Percentiles rank a stretch among this genome's conserved stretches.
These are phyloP conservation scores for Komagataella pseudopastoris DNA, from an alignment of 805 yeast species.

Conservation along the genomic window DNA sequence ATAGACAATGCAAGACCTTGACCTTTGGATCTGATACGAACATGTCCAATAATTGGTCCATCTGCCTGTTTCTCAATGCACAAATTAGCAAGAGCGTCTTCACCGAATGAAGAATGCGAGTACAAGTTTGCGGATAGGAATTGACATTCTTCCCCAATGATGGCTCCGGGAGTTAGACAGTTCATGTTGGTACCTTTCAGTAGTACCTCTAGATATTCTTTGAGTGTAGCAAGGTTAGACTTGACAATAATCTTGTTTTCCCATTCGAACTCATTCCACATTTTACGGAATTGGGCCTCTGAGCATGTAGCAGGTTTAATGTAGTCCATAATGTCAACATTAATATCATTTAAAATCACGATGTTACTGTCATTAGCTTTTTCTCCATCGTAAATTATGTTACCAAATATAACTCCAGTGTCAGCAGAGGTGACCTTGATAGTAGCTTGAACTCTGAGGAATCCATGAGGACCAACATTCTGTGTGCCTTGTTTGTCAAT, in stretches of 20 bases:
- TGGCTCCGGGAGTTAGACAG: slow-evolving; percentile 83
- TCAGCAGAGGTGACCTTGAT: slow-evolving; percentile 94
- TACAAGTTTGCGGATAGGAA: slow-evolving; percentile 91
- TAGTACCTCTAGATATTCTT: slow-evolving; percentile 65
- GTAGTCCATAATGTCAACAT: slow-evolving; percentile 94
- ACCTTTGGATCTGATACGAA: slow-evolving; percentile 92
- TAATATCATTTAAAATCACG: slow-evolving; percentile 88
- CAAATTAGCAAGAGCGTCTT: slow-evolving; percentile 91
- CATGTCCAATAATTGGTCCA: slow-evolving; percentile 83
- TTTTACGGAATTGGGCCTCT: slow-evolving; percentile 81
- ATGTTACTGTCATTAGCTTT: slow-evolving; percentile 82
- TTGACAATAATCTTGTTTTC: slow-evolving; percentile 92
- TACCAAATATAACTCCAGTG: slow-evolving; percentile 96
- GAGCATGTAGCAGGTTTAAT: slow-evolving; percentile 89
- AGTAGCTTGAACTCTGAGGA: slow-evolving; percentile 79
- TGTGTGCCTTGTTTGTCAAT: slow-evolving; percentile 83
- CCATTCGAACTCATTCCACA: slow-evolving; percentile 99
- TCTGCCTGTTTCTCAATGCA: slow-evolving; percentile 73
- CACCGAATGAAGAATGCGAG: slow-evolving; percentile 89
- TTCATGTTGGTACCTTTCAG: slow-evolving; percentile 85
- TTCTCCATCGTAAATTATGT: slow-evolving; percentile 91
- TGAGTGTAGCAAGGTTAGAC: slow-evolving; percentile 50
- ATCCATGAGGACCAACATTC: slow-evolving; percentile 95
- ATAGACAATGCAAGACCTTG: slow-evolving; percentile 92
- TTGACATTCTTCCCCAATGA: slow-evolving; percentile 79